Conservation (phyloP, 371 early-diverging fungal genomes). For the Basidiobolus meristosporus region DNA sequence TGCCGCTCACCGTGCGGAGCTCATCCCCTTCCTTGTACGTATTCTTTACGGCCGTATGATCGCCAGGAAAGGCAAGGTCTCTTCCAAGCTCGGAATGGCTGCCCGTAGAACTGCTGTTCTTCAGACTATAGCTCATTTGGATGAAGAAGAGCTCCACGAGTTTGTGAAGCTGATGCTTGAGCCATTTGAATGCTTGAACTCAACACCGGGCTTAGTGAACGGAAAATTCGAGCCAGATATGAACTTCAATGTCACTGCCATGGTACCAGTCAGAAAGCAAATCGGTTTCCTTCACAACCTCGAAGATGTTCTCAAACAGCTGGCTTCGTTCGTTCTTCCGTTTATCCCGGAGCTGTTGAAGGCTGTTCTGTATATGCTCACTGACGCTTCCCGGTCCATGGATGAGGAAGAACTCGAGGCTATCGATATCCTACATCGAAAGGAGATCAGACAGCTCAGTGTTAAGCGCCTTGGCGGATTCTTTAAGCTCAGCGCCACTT, state of each 20-base stretch:
- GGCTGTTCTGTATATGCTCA: conserved; percentile 39
- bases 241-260: conserved; percentile 6
- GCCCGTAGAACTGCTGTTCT: conserved; percentile 64
- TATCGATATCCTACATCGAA: no score
- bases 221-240: background rate
- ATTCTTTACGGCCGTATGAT: conserved; percentile 81
- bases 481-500: conserved; percentile 41
- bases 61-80: conserved; percentile 36
- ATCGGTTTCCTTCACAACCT: conserved; percentile 58
- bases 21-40: conserved; percentile 59
- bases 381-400: conserved; percentile 14
- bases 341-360: conserved; percentile 43
- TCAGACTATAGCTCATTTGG: conserved; percentile 44
- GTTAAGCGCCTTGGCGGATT: conserved; percentile 55
- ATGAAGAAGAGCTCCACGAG: conserved; percentile 33
- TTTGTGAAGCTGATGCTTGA: conserved; percentile 65
- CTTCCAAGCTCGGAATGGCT: conserved; percentile 36
- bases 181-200: conserved; percentile 29
- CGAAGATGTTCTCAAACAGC: conserved; percentile 64
- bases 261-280: conserved; percentile 38
- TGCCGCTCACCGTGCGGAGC: conserved; percentile 32
- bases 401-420: conserved; percentile 15
- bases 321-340: conserved; percentile 46
- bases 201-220: background rate
- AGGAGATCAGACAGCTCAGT: conserved; percentile 41